A percentile compares a stretch with the other conserved stretches of the same genome.
phyloP scores from a whole-genome alignment of 495 filamentous ascomycete species.

The Lichenothelia convexa region DNA sequence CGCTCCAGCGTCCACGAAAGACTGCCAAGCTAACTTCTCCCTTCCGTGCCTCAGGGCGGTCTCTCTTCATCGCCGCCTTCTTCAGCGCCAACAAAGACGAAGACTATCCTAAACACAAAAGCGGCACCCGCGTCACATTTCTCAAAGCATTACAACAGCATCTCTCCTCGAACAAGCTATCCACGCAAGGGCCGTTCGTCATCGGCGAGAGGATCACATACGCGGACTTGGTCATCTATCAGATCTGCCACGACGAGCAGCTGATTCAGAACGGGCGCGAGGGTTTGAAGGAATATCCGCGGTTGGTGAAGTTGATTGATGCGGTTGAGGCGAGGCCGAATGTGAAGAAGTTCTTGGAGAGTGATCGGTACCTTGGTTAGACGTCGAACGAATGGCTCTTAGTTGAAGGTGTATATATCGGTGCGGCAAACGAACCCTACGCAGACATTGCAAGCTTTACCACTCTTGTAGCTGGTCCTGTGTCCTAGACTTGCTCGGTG shows the following conservation, averaged over 20 bases:
- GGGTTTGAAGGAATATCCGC: constrained; percentile 17
- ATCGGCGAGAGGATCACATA: constrained; percentile 13
- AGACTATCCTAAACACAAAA: background rate
- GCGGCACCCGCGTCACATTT: background rate
- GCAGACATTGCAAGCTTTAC: too few species aligned
- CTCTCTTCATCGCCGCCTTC: background rate
- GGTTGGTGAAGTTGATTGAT: constrained; percentile 16
- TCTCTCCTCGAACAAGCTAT: background rate
- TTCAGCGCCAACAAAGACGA: background rate
- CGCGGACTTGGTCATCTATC: constrained; percentile 18
- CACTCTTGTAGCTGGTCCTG: too few species aligned
- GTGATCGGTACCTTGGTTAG: constrained; percentile 14
- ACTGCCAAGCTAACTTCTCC: too few species aligned
- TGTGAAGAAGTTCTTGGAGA: constrained; percentile 15
- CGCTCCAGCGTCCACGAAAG: too few species aligned
- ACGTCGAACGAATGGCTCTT: too few species aligned
- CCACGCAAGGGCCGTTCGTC: constrained; percentile 9
- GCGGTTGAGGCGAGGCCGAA: constrained; percentile 13
- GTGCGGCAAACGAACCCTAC: too few species aligned
- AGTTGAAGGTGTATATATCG: too few species aligned
- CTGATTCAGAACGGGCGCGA: constrained; percentile 13
- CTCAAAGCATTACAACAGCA: background rate
- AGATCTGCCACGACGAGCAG: constrained; percentile 15
- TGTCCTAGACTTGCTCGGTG: too few species aligned
- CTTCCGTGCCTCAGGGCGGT: background rate